These are phyloP conservation scores for Lipomyces lipofer DNA, from an alignment of 805 yeast genomes.

Conservation along the genomic window DNA sequence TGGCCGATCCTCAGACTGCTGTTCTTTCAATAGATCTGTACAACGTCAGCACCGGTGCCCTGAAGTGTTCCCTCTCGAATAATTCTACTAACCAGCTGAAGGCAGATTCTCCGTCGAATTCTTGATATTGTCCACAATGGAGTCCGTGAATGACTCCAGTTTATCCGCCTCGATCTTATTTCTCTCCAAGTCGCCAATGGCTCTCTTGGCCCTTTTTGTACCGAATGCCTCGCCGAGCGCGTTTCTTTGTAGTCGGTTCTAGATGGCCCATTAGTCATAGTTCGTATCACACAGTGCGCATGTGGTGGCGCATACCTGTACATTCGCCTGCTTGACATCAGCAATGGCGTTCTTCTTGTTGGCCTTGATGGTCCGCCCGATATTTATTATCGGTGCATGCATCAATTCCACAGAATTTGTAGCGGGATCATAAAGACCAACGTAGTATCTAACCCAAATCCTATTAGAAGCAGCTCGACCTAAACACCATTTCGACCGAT, in stretches of 20 bases:
- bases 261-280: background rate
- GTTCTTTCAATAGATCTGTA: slow-evolving; percentile 55
- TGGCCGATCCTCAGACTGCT: slow-evolving; percentile 69
- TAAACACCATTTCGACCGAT: too few species aligned
- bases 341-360: slow-evolving; percentile 63
- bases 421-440: slow-evolving; percentile 77
- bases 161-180: slow-evolving; percentile 85
- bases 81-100: slow-evolving; percentile 46
- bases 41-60: too few species aligned
- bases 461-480: too few species aligned
- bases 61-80: too few species aligned
- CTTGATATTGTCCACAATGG: slow-evolving; percentile 78
- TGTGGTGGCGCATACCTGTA: slow-evolving; percentile 35
- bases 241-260: slow-evolving; percentile 63
- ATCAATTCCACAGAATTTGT: slow-evolving; percentile 63
- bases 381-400: slow-evolving; percentile 61
- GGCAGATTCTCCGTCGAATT: slow-evolving; percentile 73
- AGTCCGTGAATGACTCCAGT: slow-evolving; percentile 70
- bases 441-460: slow-evolving; percentile 59
- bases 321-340: slow-evolving; percentile 55
- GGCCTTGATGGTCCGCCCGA: slow-evolving; percentile 63
- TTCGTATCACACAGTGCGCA: background rate
- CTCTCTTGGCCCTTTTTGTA: slow-evolving; percentile 93
- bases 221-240: slow-evolving; percentile 95
- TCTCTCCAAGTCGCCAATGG: slow-evolving; percentile 74